Conservation (phyloP, 441 rosid species). For the Biscutella auriculata region DNA sequence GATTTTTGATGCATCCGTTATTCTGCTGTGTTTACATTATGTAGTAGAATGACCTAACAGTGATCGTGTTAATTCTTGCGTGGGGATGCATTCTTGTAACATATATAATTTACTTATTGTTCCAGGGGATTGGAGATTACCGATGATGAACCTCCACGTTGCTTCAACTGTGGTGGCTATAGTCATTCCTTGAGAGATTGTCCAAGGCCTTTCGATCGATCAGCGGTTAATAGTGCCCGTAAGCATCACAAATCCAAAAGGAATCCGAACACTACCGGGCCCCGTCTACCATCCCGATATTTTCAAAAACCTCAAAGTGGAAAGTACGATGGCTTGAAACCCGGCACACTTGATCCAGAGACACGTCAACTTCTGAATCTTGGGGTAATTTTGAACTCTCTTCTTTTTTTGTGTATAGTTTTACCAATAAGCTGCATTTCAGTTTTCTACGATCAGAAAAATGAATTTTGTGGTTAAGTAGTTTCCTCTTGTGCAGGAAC, state of each 20-base stretch:
- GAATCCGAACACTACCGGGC: constrained; percentile 46
- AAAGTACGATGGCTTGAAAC: constrained; percentile 76
- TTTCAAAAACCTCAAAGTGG: constrained; percentile 65
- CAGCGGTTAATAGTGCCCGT: constrained; percentile 77
- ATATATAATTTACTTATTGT: constrained; percentile 13
- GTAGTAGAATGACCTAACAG: background rate
- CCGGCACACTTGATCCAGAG: constrained; percentile 72
- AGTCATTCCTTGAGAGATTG: constrained; percentile 80
- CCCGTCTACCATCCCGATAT: constrained; percentile 61
- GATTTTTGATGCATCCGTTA: background rate
- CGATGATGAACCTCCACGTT: constrained; percentile 65
- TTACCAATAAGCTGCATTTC: background rate
- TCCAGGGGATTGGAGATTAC: constrained; percentile 63
- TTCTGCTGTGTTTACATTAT: background rate
- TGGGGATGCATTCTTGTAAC: background rate
- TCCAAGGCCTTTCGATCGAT: constrained; percentile 73
- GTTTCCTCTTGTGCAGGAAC: constrained; percentile 42
- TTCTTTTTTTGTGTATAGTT: background rate
- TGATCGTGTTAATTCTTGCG: background rate
- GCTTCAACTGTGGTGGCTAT: constrained; percentile 92
- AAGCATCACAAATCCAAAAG: constrained; percentile 59
- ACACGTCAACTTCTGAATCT: constrained; percentile 70
- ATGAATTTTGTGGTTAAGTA: background rate
- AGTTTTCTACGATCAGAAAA: background rate
- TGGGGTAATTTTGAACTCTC: constrained; percentile 50